phyloP scores from a whole-genome alignment of 805 yeast species.

The Kluyveromyces starmeri region DNA sequence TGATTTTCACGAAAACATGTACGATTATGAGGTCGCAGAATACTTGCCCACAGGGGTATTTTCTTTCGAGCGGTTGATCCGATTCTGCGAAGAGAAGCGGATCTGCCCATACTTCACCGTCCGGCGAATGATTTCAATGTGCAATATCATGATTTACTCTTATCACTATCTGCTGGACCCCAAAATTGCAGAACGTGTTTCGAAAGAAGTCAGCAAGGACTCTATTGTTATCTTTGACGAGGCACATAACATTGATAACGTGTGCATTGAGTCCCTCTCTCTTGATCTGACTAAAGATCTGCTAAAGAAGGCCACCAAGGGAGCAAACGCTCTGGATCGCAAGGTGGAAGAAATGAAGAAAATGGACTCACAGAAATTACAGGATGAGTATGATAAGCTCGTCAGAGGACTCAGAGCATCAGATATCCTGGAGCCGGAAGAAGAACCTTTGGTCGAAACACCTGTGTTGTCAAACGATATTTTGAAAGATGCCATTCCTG shows the following conservation, averaged over 20 bases:
- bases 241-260: conserved; percentile 98
- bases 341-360: conserved; percentile 80
- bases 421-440: conserved; percentile 52
- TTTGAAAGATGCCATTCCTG: conserved; percentile 90
- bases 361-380: conserved; percentile 74
- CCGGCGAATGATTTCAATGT: conserved; percentile 92
- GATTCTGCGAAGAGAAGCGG: conserved; percentile 67
- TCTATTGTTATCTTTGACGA: conserved; percentile 94
- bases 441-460: conserved; percentile 59
- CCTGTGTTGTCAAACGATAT: conserved; percentile 84
- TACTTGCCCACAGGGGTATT: conserved; percentile 89
- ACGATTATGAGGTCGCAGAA: conserved; percentile 80
- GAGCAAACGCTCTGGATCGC: conserved; percentile 68
- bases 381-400: conserved; percentile 82
- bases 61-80: conserved; percentile 77
- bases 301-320: conserved; percentile 75
- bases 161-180: conserved; percentile 96
- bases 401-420: conserved; percentile 84
- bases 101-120: conserved; percentile 97
- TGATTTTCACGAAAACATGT: conserved; percentile 82
- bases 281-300: conserved; percentile 88
- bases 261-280: conserved; percentile 91
- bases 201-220: conserved; percentile 84
- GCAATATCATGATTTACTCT: conserved; percentile 91
- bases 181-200: conserved; percentile 91